Evolutionary conservation across 2,329 filamentous ascomycete species (phyloP).

Genomic region (Rosellinia necatrix): DNA sequence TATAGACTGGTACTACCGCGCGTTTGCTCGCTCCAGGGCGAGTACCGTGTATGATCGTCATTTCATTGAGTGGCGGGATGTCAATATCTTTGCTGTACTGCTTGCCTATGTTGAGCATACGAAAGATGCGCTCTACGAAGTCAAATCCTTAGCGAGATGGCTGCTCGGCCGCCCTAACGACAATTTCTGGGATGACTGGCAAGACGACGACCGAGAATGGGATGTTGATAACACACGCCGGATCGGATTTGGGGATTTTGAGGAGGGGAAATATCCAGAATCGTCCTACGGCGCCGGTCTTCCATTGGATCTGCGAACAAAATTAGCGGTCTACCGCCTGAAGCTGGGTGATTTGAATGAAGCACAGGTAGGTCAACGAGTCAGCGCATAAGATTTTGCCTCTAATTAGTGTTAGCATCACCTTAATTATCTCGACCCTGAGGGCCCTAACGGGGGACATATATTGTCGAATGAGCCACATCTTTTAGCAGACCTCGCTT

Average conservation of each 20-base stretch:
- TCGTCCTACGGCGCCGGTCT: constrained; percentile 73
- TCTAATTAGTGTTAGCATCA: constrained; percentile 57
- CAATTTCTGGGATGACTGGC: constrained; percentile 73
- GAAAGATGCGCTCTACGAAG: constrained; percentile 66
- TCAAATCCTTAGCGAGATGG: constrained; percentile 80
- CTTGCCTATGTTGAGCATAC: constrained; percentile 68
- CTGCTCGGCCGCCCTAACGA: constrained; percentile 77
- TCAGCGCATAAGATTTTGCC: constrained; percentile 12
- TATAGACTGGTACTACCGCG: constrained; percentile 53
- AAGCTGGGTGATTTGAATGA: constrained; percentile 71
- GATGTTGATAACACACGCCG: constrained; percentile 76
- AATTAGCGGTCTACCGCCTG: constrained; percentile 82
- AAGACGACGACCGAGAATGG: constrained; percentile 86
- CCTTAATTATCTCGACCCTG: constrained; percentile 71
- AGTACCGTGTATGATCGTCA: constrained; percentile 42
- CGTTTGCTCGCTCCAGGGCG: constrained; percentile 50
- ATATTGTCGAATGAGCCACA: constrained; percentile 71
- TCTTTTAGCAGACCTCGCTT: constrained; percentile 72
- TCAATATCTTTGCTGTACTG: constrained; percentile 84
- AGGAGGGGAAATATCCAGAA: constrained; percentile 54
- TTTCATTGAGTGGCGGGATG: constrained; percentile 73
- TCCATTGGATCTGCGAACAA: constrained; percentile 81
- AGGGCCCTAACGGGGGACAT: constrained; percentile 54
- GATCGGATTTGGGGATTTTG: constrained; percentile 63
- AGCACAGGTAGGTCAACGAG: constrained; percentile 65